phyloP scores from a whole-genome alignment of 1,284 basidiomycete species.

The Baeospora myosura region DNA sequence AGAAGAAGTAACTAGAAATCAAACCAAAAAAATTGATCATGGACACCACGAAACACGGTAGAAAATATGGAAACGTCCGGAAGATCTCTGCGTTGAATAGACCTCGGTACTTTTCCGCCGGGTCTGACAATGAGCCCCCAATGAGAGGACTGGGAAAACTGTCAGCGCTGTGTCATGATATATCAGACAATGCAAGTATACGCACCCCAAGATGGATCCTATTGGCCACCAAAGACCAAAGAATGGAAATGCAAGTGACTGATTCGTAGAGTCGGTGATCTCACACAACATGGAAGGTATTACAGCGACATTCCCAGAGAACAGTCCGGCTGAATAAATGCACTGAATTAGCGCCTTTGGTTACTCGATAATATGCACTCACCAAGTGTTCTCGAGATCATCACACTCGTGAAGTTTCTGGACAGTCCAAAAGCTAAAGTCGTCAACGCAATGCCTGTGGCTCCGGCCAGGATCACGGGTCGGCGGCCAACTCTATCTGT shows the following conservation, averaged over 20 bases:
- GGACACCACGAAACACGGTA: constrained; percentile 49
- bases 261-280: constrained; percentile 53
- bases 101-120: constrained; percentile 31
- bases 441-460: constrained; percentile 38
- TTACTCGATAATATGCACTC: constrained; percentile 12
- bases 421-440: constrained; percentile 51
- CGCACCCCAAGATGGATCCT: constrained; percentile 54
- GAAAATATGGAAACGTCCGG: constrained; percentile 47
- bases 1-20: background rate
- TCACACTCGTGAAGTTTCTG: constrained; percentile 33
- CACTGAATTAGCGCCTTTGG: constrained; percentile 9
- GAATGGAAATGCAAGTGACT: constrained; percentile 52
- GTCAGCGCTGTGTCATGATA: constrained; percentile 50
- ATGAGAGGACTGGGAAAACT: constrained; percentile 49
- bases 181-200: constrained; percentile 28
- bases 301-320: constrained; percentile 53
- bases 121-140: constrained; percentile 52
- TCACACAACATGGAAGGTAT: constrained; percentile 53
- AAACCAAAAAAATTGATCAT: constrained; percentile 29
- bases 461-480: constrained; percentile 49
- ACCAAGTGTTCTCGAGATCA: constrained; percentile 45
- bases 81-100: constrained; percentile 38
- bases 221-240: constrained; percentile 58
- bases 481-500: constrained; percentile 50
- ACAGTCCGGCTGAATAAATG: constrained; percentile 38